Evolutionary conservation across 441 rosid species (phyloP).

Genomic region (Pelargonium fulgidum): DNA sequence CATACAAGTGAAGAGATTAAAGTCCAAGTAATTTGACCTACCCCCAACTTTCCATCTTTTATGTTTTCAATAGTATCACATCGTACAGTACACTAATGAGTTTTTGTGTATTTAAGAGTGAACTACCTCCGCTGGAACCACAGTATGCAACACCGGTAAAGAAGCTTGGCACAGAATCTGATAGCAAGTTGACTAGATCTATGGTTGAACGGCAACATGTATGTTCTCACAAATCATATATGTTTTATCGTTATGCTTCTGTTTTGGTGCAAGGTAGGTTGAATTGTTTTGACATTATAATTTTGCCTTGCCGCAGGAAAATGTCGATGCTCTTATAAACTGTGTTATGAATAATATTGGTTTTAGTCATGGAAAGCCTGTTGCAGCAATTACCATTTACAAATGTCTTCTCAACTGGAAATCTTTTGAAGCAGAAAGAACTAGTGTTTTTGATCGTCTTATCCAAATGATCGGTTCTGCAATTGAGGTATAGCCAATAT

Average conservation of each 20-base stretch:
- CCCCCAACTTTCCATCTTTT: neutral
- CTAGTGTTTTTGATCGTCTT: slow-evolving; percentile 86
- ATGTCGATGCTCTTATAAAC: slow-evolving; percentile 52
- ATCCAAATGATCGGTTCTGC: slow-evolving; percentile 81
- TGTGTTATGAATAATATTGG: slow-evolving; percentile 59
- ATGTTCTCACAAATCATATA: slow-evolving; percentile 26
- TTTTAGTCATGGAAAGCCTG: slow-evolving; percentile 67
- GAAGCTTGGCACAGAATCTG: slow-evolving; percentile 55
- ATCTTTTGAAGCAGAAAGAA: slow-evolving; percentile 83
- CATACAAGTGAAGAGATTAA: slow-evolving; percentile 36
- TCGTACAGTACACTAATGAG: neutral
- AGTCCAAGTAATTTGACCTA: slow-evolving; percentile 6
- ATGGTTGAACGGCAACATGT: slow-evolving; percentile 80
- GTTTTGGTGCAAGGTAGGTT: slow-evolving; percentile 1
- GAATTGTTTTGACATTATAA: slow-evolving; percentile 18
- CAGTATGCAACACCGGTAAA: slow-evolving; percentile 56
- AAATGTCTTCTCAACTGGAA: slow-evolving; percentile 88
- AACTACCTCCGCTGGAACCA: slow-evolving; percentile 46
- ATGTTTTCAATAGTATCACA: neutral
- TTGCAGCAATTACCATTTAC: slow-evolving; percentile 79
- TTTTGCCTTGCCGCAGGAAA: slow-evolving; percentile 49
- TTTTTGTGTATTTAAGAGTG: slow-evolving; percentile 10
- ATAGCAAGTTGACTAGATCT: slow-evolving; percentile 67
- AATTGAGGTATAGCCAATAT: slow-evolving; percentile 50
- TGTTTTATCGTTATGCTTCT: neutral